Conservation (phyloP, 208 protist genomes). For the Endotrypanum monterogeii region DNA sequence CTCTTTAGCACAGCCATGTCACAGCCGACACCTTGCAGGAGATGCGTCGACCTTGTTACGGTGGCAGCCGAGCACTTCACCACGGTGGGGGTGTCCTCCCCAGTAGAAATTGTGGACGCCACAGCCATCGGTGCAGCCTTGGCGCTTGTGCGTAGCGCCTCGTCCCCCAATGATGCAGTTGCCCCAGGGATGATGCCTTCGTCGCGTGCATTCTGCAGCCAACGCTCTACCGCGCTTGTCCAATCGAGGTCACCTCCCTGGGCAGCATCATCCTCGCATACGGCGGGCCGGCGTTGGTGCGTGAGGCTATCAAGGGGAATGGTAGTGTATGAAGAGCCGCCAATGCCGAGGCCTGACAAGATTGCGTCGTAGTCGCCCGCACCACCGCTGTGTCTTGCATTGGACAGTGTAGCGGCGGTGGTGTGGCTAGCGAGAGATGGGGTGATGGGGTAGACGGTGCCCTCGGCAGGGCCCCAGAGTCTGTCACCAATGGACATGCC, state of each 20-base stretch:
- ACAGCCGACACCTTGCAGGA: conserved; percentile 3
- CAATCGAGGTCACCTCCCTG: conserved; percentile 30
- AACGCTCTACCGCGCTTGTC: conserved; percentile 38
- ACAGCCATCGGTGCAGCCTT: not conserved
- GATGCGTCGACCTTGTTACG: not conserved
- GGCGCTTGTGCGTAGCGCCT: not conserved
- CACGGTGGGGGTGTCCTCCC: not conserved
- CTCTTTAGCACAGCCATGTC: conserved; percentile 20
- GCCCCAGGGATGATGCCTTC: not conserved
- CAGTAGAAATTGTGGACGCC: not conserved
- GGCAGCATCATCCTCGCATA: conserved; percentile 19
- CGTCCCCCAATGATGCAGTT: not conserved
- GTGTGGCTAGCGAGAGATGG: conserved; percentile 1
- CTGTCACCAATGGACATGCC: conserved; percentile 16
- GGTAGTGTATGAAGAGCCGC: conserved; percentile 26
- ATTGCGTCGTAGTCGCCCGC: conserved; percentile 27
- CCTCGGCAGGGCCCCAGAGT: conserved; percentile 18
- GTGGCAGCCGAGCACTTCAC: not conserved
- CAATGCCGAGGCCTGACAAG: conserved; percentile 34
- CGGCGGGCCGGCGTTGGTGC: conserved; percentile 10
- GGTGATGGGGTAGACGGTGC: conserved; percentile 8
- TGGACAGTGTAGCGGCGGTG: not conserved
- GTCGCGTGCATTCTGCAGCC: conserved; percentile 29
- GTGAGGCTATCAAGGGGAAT: conserved; percentile 22
- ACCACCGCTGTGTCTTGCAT: not conserved